Evolutionary conservation across 768 basidiomycete species (phyloP).

Genomic region (Leccinum broughii): DNA sequence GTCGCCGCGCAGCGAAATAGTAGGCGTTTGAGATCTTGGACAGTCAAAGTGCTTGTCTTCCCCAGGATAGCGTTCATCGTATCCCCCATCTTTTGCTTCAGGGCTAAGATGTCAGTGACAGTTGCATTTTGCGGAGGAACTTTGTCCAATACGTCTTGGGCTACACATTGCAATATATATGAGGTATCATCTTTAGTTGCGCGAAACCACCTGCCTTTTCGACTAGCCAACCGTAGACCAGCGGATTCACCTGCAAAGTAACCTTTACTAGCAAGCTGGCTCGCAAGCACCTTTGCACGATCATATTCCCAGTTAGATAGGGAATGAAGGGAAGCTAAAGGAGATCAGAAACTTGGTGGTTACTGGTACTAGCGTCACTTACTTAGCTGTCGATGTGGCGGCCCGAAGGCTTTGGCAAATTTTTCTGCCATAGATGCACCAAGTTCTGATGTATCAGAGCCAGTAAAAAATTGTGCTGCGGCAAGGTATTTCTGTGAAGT

Average conservation of each 20-base stretch:
- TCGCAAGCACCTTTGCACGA: conserved; percentile 75
- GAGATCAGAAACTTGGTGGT: conserved; percentile 1
- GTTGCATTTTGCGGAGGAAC: conserved; percentile 61
- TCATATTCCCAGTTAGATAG: conserved; percentile 73
- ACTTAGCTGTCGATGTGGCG: conserved; percentile 77
- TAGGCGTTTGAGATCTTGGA: conserved; percentile 81
- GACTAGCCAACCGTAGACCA: conserved; percentile 70
- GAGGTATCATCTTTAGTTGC: neutral
- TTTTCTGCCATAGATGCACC: conserved; percentile 89
- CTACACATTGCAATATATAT: conserved; percentile 34
- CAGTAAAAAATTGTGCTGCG: conserved; percentile 63
- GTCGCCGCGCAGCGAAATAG: conserved; percentile 86
- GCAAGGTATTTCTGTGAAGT: conserved; percentile 81
- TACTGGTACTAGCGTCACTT: conserved; percentile 24
- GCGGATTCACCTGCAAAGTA: conserved; percentile 87
- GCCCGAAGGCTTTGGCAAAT: conserved; percentile 79
- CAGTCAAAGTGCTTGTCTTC: conserved; percentile 71
- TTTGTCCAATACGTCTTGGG: conserved; percentile 58
- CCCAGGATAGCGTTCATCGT: conserved; percentile 67
- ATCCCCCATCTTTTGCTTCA: conserved; percentile 67
- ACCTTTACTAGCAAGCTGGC: conserved; percentile 88
- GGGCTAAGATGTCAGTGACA: conserved; percentile 57
- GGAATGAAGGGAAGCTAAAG: conserved; percentile 52
- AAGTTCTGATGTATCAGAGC: conserved; percentile 80
- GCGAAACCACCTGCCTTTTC: conserved; percentile 48